Evolutionary conservation across 2,329 filamentous ascomycete species (phyloP).

Genomic region (Cladosporium velox): DNA sequence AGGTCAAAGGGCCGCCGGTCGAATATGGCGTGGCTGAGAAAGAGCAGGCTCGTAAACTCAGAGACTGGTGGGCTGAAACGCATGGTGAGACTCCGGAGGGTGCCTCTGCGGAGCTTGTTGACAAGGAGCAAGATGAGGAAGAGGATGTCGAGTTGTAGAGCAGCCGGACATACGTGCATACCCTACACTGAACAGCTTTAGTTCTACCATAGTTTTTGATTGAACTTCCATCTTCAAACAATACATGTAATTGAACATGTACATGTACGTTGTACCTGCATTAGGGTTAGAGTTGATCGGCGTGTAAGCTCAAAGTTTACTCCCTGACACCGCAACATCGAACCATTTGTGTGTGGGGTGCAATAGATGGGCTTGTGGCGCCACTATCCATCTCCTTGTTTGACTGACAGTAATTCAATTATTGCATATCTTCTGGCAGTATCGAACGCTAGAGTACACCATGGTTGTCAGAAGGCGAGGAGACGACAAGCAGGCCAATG

Average conservation of each 20-base stretch:
- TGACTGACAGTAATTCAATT: neutral
- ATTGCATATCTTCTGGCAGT: neutral
- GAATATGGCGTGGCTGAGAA: constrained; percentile 51
- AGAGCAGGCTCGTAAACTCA: constrained; percentile 42
- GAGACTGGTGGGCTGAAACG: constrained; percentile 41
- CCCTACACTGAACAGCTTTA: neutral
- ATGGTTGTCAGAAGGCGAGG: constrained; percentile 29
- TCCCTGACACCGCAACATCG: constrained; percentile 8
- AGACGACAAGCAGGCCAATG: constrained; percentile 26
- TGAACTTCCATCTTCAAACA: no score
- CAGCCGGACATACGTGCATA: neutral
- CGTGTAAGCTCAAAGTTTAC: neutral
- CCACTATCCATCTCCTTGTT: neutral
- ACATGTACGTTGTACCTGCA: neutral
- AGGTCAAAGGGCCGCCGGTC: constrained; percentile 48
- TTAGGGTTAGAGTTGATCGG: constrained; percentile 4
- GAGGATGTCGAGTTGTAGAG: neutral
- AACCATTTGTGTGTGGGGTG: constrained; percentile 3
- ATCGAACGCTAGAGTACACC: neutral
- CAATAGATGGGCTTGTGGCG: neutral
- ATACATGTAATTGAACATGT: neutral
- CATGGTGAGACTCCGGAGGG: neutral
- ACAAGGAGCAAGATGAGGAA: neutral
- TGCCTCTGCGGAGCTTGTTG: neutral
- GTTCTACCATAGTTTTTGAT: no score